Conservation (phyloP, 805 yeast species). For the Wickerhamomyces queroliae region DNA sequence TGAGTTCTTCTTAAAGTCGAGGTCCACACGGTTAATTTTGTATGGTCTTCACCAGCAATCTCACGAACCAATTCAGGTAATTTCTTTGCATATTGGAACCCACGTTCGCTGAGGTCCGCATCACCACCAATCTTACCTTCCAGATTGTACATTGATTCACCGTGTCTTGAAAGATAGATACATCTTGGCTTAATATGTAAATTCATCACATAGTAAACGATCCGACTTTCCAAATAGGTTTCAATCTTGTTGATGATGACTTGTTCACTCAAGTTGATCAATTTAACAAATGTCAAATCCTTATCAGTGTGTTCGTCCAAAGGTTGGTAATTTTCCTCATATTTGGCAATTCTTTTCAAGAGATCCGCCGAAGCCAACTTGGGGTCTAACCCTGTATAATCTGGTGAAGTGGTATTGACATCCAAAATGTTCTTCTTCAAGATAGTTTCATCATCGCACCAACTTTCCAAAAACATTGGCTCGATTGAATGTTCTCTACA, state of each 20-base stretch:
- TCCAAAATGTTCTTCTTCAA: constrained; percentile 77
- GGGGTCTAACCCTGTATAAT: constrained; percentile 62
- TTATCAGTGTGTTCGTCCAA: constrained; percentile 53
- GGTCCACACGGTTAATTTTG: constrained; percentile 87
- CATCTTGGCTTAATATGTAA: constrained; percentile 87
- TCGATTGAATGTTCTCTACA: constrained; percentile 65
- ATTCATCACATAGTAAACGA: constrained; percentile 94
- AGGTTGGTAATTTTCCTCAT: constrained; percentile 73
- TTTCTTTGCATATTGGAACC: constrained; percentile 75
- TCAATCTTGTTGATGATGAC: constrained; percentile 84
- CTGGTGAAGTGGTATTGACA: constrained; percentile 84
- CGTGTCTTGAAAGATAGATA: constrained; percentile 94
- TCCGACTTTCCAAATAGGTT: constrained; percentile 84
- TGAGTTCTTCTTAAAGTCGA: constrained; percentile 88
- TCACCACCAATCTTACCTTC: constrained; percentile 97
- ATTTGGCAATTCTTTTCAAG: constrained; percentile 63
- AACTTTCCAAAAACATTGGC: constrained; percentile 89
- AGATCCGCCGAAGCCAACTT: constrained; percentile 73
- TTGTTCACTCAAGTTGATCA: constrained; percentile 83
- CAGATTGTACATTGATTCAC: constrained; percentile 87
- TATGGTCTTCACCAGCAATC: constrained; percentile 46
- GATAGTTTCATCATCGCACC: constrained; percentile 78
- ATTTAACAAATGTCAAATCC: constrained; percentile 76
- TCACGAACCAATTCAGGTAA: constrained; percentile 71
- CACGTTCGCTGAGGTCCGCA: constrained; percentile 78